Conservation (phyloP, 1,139 yeast species). For the Geotrichum carabidarum region DNA sequence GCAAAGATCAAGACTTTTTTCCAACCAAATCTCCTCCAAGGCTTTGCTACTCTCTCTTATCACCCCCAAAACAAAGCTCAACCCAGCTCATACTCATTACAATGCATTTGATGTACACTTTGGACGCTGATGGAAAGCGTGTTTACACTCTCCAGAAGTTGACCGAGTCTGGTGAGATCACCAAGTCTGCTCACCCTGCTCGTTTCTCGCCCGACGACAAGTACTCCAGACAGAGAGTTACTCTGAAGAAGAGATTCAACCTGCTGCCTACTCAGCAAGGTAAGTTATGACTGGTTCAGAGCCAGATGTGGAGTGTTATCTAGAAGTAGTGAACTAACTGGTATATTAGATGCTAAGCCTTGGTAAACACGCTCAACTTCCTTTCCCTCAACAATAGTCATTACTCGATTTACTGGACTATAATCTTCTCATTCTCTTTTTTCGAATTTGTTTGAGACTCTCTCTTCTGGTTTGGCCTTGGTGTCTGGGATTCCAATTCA, state of each 20-base stretch:
- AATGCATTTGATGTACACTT: conserved; percentile 98
- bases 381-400: not conserved
- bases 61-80: not conserved
- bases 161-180: conserved; percentile 84
- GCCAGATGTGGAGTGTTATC: no score
- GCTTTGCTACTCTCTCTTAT: not conserved
- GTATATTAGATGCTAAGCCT: conserved; percentile 25
- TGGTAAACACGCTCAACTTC: conserved; percentile 28
- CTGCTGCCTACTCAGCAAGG: conserved; percentile 79
- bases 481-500: no score
- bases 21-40: not conserved
- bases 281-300: conserved; percentile 23
- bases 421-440: no score
- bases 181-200: conserved; percentile 99
- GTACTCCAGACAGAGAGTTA: conserved; percentile 97
- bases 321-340: conserved; percentile 4
- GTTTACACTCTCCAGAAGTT: conserved; percentile 82
- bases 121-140: conserved; percentile 92
- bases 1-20: not conserved
- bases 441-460: no score
- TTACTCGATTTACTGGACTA: no score
- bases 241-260: conserved; percentile 90
- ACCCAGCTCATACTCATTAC: conserved; percentile 10
- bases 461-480: no score
- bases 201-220: conserved; percentile 99